Evolutionary conservation across 2,329 filamentous ascomycete genomes (phyloP), one percentile per base, ranked within the genome.

Genomic region (Talaromyces sp.): DNA sequence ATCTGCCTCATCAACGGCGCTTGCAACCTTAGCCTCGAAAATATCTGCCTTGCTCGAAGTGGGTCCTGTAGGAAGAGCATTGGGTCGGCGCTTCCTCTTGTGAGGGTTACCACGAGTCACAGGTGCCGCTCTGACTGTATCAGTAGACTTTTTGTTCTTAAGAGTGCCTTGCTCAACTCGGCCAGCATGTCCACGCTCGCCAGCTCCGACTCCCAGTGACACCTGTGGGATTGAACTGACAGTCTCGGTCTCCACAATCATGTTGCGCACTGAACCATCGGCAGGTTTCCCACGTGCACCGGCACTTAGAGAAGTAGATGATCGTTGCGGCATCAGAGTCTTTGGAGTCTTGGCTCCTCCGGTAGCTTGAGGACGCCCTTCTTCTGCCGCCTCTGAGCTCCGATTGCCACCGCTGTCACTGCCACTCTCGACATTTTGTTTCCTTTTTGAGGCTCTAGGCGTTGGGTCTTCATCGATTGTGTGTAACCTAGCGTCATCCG

Each of bases 241-340:
- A 0, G 92, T 96, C 73, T 99, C 94, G 0, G 94, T 97, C 76
- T 99, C 94, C 13, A 97, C 93, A 9, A 91, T 97, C 91, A 99
- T 97, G 65, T 90, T 94, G 67, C 88, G 86, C 52, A 87, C 82
- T 32, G 89, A 88, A n/a, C 86, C 86, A 68, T 96, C 90, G 47
- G 81, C 70, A 24, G 84, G 78, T 69, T 92, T 90, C 30, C 83
- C 80, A 67, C 91, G 90, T 51, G 80, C 76, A 50, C 76, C 75
- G 42, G 64, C 59, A 47, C 78, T 77, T 36, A 89, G 82, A 55
- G 86, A 87, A 32, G 88, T 82, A 45, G 86, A 85, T 8, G 90
- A 90, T 55, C 88, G 79, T 57, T 90, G 77, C 71, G 85, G 66
- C 67, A 86, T 68, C 73, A 86, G 71, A 78, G 77, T 56, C 71